phyloP scores from a whole-genome alignment of 805 yeast species.

The Yamadazyma sp. region DNA sequence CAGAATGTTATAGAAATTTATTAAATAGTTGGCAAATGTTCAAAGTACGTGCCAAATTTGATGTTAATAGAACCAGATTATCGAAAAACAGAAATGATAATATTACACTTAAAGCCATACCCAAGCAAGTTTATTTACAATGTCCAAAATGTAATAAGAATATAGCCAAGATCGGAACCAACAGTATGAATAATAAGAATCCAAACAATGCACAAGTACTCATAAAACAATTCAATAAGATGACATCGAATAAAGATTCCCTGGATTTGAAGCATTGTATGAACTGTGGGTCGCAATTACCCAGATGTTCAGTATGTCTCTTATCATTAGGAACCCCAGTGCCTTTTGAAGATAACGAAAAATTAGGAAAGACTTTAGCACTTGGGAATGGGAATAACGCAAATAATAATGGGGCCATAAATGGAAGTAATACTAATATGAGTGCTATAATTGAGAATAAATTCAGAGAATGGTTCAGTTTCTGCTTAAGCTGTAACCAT shows the following conservation, averaged over 20 bases:
- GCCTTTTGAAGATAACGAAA: constrained; percentile 39
- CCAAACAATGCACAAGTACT: constrained; percentile 17
- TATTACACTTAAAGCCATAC: constrained; percentile 47
- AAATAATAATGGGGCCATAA: constrained; percentile 1
- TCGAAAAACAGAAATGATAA: constrained; percentile 52
- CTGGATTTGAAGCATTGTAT: constrained; percentile 53
- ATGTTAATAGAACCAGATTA: constrained; percentile 68
- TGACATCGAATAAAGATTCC: constrained; percentile 15
- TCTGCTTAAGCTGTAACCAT: constrained; percentile 87
- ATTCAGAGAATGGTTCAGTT: constrained; percentile 84
- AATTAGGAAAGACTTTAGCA: constrained; percentile 14
- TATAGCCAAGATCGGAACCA: constrained; percentile 39
- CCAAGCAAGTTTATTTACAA: constrained; percentile 76
- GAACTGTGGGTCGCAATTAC: constrained; percentile 83
- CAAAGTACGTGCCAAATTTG: constrained; percentile 77
- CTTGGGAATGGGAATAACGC: constrained; percentile 14
- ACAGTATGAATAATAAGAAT: constrained; percentile 7
- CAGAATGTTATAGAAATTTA: constrained; percentile 60
- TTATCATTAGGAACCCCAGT: constrained; percentile 70
- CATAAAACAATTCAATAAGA: constrained; percentile 35
- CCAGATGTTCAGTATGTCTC: constrained; percentile 87
- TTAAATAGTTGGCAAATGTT: constrained; percentile 81
- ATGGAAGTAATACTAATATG: constrained; percentile 2
- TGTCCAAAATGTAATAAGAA: constrained; percentile 82
- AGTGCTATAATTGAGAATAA: constrained; percentile 32